Percentiles rank a stretch among this genome's conserved stretches.
Conservation (phyloP, 2,329 filamentous ascomycete species). For the Coleophoma crateriformis region DNA sequence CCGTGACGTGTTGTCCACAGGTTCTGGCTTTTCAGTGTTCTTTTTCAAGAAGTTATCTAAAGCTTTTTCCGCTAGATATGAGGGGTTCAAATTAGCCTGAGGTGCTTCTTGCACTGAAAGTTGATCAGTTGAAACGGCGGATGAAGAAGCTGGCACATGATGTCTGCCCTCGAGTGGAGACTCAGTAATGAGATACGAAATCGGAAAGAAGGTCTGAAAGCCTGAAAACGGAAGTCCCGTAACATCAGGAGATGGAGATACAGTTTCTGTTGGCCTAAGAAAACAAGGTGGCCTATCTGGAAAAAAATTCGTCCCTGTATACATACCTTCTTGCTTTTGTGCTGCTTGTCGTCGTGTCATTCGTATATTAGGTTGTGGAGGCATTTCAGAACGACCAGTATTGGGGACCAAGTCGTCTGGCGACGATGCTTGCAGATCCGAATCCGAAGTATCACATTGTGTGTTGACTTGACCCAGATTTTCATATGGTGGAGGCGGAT, state of each 20-base stretch:
- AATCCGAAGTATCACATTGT: not conserved
- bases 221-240: not conserved
- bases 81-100: conserved; percentile 12
- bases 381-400: not conserved
- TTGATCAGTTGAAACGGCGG: too few species aligned
- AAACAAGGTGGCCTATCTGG: not conserved
- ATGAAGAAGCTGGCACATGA: too few species aligned
- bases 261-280: not conserved
- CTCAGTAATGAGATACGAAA: too few species aligned
- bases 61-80: conserved; percentile 18
- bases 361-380: not conserved
- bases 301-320: not conserved
- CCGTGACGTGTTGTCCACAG: not conserved
- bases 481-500: not conserved
- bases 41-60: conserved; percentile 4
- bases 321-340: not conserved
- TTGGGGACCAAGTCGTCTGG: not conserved
- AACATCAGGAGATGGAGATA: too few species aligned
- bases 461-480: not conserved
- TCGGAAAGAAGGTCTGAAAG: too few species aligned
- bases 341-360: not conserved
- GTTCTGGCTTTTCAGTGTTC: not conserved
- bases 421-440: not conserved
- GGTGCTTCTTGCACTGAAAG: too few species aligned
- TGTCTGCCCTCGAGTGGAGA: too few species aligned